Percentiles rank a stretch among this genome's conserved stretches.
Conservation (phyloP, 495 filamentous ascomycete species). For the Aspergillus mulundensis region DNA sequence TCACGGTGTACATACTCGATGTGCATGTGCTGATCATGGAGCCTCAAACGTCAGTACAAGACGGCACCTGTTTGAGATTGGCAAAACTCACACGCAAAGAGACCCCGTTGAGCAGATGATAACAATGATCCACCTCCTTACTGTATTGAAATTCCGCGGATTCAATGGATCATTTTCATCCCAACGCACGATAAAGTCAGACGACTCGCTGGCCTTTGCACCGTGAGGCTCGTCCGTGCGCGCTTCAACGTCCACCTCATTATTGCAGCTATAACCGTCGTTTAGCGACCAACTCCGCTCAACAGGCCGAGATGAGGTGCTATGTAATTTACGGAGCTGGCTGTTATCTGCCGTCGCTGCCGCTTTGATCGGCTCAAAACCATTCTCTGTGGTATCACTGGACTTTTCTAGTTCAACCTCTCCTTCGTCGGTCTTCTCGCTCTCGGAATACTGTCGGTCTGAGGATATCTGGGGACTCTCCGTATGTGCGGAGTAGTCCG, state of each 20-base stretch:
- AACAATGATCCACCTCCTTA: constrained; percentile 74
- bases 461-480: constrained; percentile 7
- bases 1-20: constrained; percentile 84
- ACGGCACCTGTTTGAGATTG: neutral
- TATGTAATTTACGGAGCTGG: constrained; percentile 22
- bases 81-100: constrained; percentile 72
- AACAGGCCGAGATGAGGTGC: constrained; percentile 22
- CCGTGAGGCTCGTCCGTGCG: constrained; percentile 16
- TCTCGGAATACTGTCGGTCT: constrained; percentile 5
- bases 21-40: constrained; percentile 64
- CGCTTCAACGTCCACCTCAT: constrained; percentile 30
- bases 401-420: constrained; percentile 14
- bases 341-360: constrained; percentile 14
- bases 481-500: constrained; percentile 4
- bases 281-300: constrained; percentile 55
- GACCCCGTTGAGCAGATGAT: constrained; percentile 66
- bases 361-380: constrained; percentile 27
- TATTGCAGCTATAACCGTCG: constrained; percentile 53
- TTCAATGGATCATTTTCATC: constrained; percentile 69
- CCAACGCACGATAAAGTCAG: constrained; percentile 64
- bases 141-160: constrained; percentile 64
- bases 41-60: constrained; percentile 9
- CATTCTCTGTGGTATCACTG: constrained; percentile 14
- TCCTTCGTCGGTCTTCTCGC: constrained; percentile 9
- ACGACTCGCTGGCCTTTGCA: constrained; percentile 11